Evolutionary conservation across 192 early-diverging fungal genomes (phyloP), one percentile per base, ranked within the genome.

Genomic region (Linnemannia schmuckeri): DNA sequence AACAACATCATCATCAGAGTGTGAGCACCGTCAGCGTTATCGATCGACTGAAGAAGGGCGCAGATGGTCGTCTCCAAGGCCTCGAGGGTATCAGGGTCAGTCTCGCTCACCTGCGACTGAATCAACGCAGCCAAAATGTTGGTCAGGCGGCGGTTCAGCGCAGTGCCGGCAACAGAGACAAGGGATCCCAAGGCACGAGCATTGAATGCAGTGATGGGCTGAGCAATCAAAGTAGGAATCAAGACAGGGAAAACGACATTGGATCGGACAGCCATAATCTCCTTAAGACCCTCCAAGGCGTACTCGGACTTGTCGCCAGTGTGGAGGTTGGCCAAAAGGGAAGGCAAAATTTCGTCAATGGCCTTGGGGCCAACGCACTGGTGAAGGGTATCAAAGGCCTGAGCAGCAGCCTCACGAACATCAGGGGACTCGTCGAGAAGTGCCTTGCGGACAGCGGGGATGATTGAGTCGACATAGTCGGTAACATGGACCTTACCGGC

Each of bases 231-330:
- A 9, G 97, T 98, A 5, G 99, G 99, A 75, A 99, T 97, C 71
- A 99, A 91, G 42, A 98, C 97, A 12, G 99, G 99, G 96, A 99
- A 98, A 12, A 99, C 99, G 6, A 97, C 97, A 79, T 96, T 96
- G 75, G 96, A 96, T n/a, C 97, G 96, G 57, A 99, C 97, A 20
- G 96, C 93, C 97, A 99, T 99, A 72, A 99, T 96, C 87, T 99
- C 97, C 89, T 98, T 98, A 74, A 99, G 90, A 47, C 97, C 99
- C 85, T 97, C 96, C 87, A 99, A 89, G 18, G 98, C 98, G 81
- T 96, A 94, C 33, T 87, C 88, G 54, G 93, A 92, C n/a, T 92
- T 90, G 42, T 92, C 89, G 37, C 88, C 88, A 38, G 90, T 88
- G 72, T 91, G 90, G 52, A 99, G 92, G 55, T 93, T 94, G 75